Evolutionary conservation across 2,329 filamentous ascomycete genomes (phyloP).

Genomic region (Rutstroemia sp.): DNA sequence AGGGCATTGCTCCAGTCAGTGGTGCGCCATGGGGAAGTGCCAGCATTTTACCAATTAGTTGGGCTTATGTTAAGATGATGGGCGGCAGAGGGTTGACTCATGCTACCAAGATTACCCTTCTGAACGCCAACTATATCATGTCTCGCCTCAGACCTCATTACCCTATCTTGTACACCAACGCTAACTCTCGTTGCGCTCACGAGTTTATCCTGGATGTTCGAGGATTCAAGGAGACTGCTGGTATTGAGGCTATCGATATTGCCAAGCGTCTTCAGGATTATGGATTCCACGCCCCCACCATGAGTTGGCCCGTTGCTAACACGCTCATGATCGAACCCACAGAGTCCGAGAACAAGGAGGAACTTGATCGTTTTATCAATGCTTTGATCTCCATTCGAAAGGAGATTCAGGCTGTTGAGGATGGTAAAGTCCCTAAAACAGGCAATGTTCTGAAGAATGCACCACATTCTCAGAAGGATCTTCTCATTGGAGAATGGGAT

Average conservation of each 20-base stretch:
- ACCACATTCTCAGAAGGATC: conserved; percentile 77
- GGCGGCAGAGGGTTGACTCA: conserved; percentile 73
- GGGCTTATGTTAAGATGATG: conserved; percentile 96
- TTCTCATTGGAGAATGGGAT: conserved; percentile 71
- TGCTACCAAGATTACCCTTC: conserved; percentile 84
- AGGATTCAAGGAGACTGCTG: conserved; percentile 73
- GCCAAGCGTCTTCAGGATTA: conserved; percentile 96
- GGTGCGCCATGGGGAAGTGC: conserved; percentile 83
- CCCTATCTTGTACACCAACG: conserved; percentile 88
- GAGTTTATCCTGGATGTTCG: conserved; percentile 94
- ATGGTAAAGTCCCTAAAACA: conserved; percentile 65
- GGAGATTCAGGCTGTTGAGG: conserved; percentile 79
- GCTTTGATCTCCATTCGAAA: conserved; percentile 78
- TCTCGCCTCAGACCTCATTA: conserved; percentile 80
- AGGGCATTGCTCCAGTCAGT: conserved; percentile 64
- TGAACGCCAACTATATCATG: conserved; percentile 96
- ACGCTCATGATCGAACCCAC: conserved; percentile 98
- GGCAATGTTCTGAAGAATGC: conserved; percentile 84
- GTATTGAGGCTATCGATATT: conserved; percentile 87
- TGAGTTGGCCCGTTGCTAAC: conserved; percentile 93
- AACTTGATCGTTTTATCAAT: conserved; percentile 89
- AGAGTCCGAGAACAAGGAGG: conserved; percentile 84
- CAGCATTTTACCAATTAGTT: conserved; percentile 88
- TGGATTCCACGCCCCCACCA: conserved; percentile 93
- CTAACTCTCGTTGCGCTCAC: conserved; percentile 81